Evolutionary conservation across 148 eudicot genomes (phyloP), one percentile per base, ranked within the genome.

Genomic region (Diospyros kaki): DNA sequence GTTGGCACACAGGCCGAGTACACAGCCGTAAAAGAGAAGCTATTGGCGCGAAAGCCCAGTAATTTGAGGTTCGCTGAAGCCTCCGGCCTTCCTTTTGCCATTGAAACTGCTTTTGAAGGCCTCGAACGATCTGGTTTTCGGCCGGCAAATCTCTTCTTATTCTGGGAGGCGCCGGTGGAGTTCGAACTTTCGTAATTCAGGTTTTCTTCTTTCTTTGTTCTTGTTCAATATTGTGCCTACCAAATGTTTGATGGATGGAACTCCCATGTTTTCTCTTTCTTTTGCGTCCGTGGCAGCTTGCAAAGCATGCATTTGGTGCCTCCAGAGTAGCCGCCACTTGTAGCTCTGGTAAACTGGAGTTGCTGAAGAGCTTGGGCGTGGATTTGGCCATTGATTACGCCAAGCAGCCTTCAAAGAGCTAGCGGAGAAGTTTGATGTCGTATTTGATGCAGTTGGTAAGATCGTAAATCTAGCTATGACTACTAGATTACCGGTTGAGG

Each of bases 301-400:
- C 99, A 2, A 95, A 93, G 71, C 92, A 93, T 63, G 97, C 91
- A 43, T 93, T 92, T 83, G 97, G 94, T 61, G 97, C 98, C 63
- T 95, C 97, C 52, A 90, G 73, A 84, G 94, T 92, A 18, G 98
- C 97, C 66, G 98, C 98, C n/a, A 95, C 98, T n/a, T 83, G 97
- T 52, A 95, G 98, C 84, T 89, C 98, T 3, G 87, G 90, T 15
- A 95, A 95, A 77, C 55, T 85, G 64, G 98, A 92, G 9, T 74
- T 95, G 71, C 73, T 95, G 40, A 95, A 82, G 84, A 89, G 96
- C 78, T 77, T 92, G 71, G 98, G 98, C 10, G 96, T 79, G 17
- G 98, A 95, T 84, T 77, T 89, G 54, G 88, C 97, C 6, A 90
- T 95, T 46, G 96, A 95, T 76, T 95, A 95, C 85, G 89, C 92